These are phyloP conservation scores for Cercospora zeae-maydis DNA, from an alignment of 2,329 filamentous ascomycete species.

Conservation along the genomic window DNA sequence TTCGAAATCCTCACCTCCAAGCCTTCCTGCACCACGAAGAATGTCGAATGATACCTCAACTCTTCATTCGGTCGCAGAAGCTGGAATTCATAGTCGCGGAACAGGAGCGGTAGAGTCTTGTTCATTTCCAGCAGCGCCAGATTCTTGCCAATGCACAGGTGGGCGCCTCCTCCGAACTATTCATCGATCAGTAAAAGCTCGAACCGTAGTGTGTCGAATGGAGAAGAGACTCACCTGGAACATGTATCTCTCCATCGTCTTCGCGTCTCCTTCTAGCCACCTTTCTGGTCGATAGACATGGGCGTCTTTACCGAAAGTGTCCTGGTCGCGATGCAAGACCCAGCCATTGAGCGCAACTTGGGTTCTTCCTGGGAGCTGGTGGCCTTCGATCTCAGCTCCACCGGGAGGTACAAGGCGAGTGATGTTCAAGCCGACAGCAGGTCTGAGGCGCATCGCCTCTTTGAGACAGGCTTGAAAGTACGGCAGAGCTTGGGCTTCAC, in stretches of 20 bases:
- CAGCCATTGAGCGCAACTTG: conserved; percentile 54
- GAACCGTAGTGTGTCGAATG: too few species aligned
- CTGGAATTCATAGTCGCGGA: conserved; percentile 54
- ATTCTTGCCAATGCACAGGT: conserved; percentile 31
- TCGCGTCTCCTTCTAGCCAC: conserved; percentile 29
- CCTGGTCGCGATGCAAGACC: conserved; percentile 48
- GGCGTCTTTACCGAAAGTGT: conserved; percentile 28
- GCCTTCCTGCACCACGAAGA: conserved; percentile 59
- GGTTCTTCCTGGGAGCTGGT: conserved; percentile 52
- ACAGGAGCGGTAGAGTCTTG: conserved; percentile 37
- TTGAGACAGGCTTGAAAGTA: conserved; percentile 58
- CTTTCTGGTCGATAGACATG: conserved; percentile 22
- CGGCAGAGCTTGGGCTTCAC: conserved; percentile 47
- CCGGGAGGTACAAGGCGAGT: conserved; percentile 50
- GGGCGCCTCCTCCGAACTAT: conserved; percentile 27
- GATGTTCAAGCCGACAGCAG: conserved; percentile 56
- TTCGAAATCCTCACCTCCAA: conserved; percentile 50
- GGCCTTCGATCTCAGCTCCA: conserved; percentile 52
- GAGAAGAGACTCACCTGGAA: conserved; percentile 47
- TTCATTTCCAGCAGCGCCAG: conserved; percentile 31
- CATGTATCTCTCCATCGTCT: conserved; percentile 56
- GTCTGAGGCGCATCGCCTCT: conserved; percentile 55
- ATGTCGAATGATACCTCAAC: conserved; percentile 54
- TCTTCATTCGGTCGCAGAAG: conserved; percentile 50
- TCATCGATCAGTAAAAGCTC: conserved; percentile 7